phyloP scores from a whole-genome alignment of 1,284 basidiomycete genomes.

The Volvariella surrecta region DNA sequence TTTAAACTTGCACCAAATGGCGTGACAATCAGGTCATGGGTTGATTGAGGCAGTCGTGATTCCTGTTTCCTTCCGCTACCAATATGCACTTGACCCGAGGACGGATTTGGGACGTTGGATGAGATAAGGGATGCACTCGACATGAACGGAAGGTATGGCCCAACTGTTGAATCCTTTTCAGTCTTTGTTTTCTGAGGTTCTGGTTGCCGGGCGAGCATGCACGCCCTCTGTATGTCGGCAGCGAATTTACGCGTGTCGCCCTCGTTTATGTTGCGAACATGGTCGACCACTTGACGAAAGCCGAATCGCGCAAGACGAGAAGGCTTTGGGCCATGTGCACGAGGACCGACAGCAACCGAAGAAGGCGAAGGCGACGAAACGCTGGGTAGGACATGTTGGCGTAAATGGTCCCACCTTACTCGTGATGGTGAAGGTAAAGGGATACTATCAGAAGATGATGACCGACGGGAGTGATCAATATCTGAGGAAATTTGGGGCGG shows the following conservation, averaged over 20 bases:
- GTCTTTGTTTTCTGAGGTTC: constrained; percentile 18
- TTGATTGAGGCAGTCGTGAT: constrained; percentile 29
- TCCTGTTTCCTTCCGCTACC: constrained; percentile 22
- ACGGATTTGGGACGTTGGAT: constrained; percentile 14
- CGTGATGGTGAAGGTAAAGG: constrained; percentile 10
- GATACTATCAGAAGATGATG: neutral
- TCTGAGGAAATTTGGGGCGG: too few relatives aligned
- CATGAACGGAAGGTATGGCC: constrained; percentile 42
- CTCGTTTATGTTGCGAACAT: constrained; percentile 34
- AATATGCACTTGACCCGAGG: constrained; percentile 8
- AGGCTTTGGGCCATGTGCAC: constrained; percentile 35
- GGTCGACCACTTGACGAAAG: constrained; percentile 54
- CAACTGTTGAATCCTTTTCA: constrained; percentile 21
- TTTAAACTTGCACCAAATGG: constrained; percentile 26
- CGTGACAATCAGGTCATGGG: constrained; percentile 21
- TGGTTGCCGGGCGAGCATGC: constrained; percentile 35
- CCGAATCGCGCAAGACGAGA: constrained; percentile 47
- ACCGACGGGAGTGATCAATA: too few relatives aligned
- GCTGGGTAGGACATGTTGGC: constrained; percentile 34
- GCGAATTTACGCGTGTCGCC: constrained; percentile 38
- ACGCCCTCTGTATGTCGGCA: constrained; percentile 42
- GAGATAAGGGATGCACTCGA: constrained; percentile 29
- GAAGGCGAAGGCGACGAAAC: constrained; percentile 16
- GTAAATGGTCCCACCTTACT: constrained; percentile 18
- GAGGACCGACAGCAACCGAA: constrained; percentile 12